Evolutionary conservation across 2,329 filamentous ascomycete species (phyloP).

Genomic region (Sclerotinia borealis): DNA sequence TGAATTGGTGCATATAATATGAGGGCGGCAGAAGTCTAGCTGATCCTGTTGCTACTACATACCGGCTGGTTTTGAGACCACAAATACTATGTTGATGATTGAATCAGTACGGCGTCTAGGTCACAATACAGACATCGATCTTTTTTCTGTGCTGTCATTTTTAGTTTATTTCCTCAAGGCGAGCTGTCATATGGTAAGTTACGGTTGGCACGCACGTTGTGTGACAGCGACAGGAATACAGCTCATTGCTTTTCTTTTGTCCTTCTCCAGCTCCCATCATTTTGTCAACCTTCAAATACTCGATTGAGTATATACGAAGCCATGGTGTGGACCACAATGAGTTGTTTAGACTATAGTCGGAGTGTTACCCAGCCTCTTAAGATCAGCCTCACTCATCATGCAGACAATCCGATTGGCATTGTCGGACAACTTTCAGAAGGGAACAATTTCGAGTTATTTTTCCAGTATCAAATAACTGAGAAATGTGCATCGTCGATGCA

Average conservation of each 20-base stretch:
- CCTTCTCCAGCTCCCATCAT: not conserved
- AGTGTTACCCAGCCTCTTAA: not conserved
- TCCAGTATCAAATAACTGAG: not conserved
- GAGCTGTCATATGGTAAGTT: not conserved
- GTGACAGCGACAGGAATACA: not conserved
- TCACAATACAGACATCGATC: not conserved
- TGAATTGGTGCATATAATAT: not conserved
- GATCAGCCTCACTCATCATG: not conserved
- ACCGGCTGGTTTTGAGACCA: not conserved
- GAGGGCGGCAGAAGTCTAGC: constrained; percentile 1
- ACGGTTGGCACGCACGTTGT: not conserved
- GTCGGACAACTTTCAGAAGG: not conserved
- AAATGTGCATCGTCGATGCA: not conserved
- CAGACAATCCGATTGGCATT: not conserved
- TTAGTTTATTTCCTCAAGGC: not conserved
- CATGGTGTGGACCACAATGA: not conserved
- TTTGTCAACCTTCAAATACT: not conserved
- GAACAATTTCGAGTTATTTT: not conserved
- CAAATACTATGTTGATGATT: not conserved
- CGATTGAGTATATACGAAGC: not conserved
- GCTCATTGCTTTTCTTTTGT: not conserved
- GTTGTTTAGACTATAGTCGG: not conserved
- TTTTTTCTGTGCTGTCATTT: not conserved
- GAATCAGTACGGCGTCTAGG: not conserved
- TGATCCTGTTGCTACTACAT: not conserved